Conservation (phyloP, 2,329 filamentous ascomycete species). For the Nemania sp. region DNA sequence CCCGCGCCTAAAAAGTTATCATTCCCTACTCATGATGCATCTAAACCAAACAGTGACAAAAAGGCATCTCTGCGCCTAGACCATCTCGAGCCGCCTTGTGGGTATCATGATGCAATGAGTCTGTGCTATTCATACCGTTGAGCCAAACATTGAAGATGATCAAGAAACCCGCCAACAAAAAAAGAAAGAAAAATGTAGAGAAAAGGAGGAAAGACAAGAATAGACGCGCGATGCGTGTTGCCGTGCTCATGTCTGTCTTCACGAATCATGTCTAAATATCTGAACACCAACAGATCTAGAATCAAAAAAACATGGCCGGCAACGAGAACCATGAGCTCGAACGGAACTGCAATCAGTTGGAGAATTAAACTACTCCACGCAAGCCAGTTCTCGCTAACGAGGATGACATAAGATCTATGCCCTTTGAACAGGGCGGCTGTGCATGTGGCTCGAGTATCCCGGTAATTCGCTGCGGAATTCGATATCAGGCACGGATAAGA, state of each 20-base stretch:
- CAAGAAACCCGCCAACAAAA: neutral
- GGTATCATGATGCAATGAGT: slow-evolving; percentile 19
- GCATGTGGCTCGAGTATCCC: slow-evolving; percentile 32
- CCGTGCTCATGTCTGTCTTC: neutral
- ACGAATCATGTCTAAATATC: neutral
- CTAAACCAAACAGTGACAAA: neutral
- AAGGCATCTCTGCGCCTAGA: neutral
- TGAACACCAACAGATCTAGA: too few relatives aligned
- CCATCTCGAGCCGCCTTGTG: slow-evolving; percentile 13
- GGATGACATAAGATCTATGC: neutral
- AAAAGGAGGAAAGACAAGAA: neutral
- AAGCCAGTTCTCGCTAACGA: neutral
- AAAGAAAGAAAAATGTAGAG: neutral
- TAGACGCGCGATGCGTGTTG: neutral
- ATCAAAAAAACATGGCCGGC: too few relatives aligned
- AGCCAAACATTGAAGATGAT: neutral
- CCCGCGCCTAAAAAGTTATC: too few relatives aligned
- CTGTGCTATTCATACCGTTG: neutral
- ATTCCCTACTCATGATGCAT: neutral
- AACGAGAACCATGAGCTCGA: neutral
- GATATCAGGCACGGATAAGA: slow-evolving; percentile 42
- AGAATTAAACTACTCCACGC: neutral
- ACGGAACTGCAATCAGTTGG: neutral
- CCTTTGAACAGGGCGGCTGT: neutral
- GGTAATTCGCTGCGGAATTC: slow-evolving; percentile 43